Evolutionary conservation across 108 stramenopile species (phyloP).

Genomic region (Pseudonitzschia multistriata): DNA sequence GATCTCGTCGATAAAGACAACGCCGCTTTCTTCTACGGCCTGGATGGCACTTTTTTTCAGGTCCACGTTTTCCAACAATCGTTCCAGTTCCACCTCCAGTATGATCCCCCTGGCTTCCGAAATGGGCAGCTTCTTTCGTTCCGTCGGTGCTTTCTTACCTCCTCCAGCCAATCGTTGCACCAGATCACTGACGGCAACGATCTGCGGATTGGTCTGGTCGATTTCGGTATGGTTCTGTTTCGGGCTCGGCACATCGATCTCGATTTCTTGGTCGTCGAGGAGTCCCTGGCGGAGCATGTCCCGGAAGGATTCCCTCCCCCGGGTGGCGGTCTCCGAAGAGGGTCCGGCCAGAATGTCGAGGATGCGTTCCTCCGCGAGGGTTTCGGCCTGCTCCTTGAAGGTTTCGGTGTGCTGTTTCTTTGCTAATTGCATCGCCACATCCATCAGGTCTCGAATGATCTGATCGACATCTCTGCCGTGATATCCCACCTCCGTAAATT

Average conservation of each 20-base stretch:
- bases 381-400: slow-evolving; percentile 65
- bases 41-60: slow-evolving; percentile 91
- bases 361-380: slow-evolving; percentile 86
- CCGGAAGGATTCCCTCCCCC: slow-evolving; percentile 74
- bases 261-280: slow-evolving; percentile 89
- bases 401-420: slow-evolving; percentile 86
- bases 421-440: slow-evolving; percentile 88
- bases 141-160: slow-evolving; percentile 56
- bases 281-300: slow-evolving; percentile 86
- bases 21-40: slow-evolving; percentile 95
- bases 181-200: slow-evolving; percentile 71
- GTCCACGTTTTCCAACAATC: slow-evolving; percentile 86
- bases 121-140: slow-evolving; percentile 85
- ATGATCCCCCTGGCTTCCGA: slow-evolving; percentile 89
- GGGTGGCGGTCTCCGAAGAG: slow-evolving; percentile 33
- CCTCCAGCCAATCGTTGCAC: slow-evolving; percentile 54
- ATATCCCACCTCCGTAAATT: slow-evolving; percentile 99
- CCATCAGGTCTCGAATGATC: slow-evolving; percentile 98
- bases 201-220: slow-evolving; percentile 53
- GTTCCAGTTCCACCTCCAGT: slow-evolving; percentile 92
- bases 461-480: slow-evolving; percentile 98
- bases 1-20: slow-evolving; percentile 99
- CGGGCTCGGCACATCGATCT: slow-evolving; percentile 82
- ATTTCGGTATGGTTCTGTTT: slow-evolving; percentile 32
- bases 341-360: slow-evolving; percentile 88